A percentile compares a stretch with the other conserved stretches of the same genome.
Evolutionary conservation across 805 yeast genomes (phyloP).

Genomic region (Lipomyces starkeyi): DNA sequence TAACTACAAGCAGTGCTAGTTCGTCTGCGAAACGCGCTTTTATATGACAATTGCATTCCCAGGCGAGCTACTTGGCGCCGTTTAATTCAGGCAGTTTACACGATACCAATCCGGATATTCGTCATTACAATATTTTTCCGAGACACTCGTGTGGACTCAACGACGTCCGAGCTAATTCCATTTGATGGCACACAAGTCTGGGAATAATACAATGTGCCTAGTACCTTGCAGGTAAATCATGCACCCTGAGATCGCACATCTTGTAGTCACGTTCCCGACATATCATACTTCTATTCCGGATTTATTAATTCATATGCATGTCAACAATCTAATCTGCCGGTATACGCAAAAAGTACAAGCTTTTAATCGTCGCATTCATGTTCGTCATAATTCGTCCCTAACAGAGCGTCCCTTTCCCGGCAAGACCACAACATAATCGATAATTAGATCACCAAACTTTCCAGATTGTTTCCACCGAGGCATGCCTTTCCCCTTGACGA

Average conservation of each 20-base stretch:
- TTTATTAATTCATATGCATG: neutral
- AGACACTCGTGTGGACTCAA: no score
- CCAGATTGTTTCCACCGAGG: constrained; percentile 61
- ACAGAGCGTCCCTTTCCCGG: constrained; percentile 37
- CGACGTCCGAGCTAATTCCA: no score
- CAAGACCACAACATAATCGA: constrained; percentile 51
- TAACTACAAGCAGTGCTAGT: no score
- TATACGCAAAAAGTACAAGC: neutral
- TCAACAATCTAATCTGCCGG: neutral
- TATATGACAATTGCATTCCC: no score
- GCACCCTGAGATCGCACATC: neutral
- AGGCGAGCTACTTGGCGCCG: no score
- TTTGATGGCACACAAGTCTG: no score
- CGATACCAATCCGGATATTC: no score
- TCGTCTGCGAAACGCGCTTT: no score
- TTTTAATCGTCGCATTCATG: neutral
- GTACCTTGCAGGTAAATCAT: neutral
- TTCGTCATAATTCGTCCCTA: constrained; percentile 11
- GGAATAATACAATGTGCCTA: no score
- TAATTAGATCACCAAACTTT: constrained; percentile 57
- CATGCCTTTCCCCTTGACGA: constrained; percentile 81
- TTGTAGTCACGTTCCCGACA: no score
- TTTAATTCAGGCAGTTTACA: no score
- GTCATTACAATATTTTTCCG: no score
- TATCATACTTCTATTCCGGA: neutral